Percentiles rank a stretch among this genome's conserved stretches.
phyloP scores from a whole-genome alignment of 768 basidiomycete genomes.

The Lactarius hatsudake region DNA sequence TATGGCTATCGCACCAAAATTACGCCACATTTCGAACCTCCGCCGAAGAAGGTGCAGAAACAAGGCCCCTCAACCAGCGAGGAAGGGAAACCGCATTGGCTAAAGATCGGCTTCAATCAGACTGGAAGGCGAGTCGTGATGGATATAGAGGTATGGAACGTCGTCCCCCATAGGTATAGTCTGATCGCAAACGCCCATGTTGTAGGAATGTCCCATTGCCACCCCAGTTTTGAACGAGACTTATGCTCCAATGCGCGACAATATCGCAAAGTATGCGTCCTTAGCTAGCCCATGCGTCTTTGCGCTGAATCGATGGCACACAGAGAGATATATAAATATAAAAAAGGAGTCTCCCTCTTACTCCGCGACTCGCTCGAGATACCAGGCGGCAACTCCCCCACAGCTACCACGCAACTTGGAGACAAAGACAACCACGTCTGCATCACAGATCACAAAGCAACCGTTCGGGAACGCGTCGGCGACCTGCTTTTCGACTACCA shows the following conservation, averaged over 20 bases:
- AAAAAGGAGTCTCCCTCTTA: slow-evolving; percentile 84
- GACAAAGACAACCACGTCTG: slow-evolving; percentile 62
- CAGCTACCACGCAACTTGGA: slow-evolving; percentile 27
- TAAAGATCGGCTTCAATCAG: slow-evolving; percentile 87
- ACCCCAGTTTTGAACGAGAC: slow-evolving; percentile 75
- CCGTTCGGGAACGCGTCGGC: slow-evolving; percentile 83
- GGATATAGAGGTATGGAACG: slow-evolving; percentile 78
- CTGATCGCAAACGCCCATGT: not conserved
- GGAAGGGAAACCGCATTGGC: slow-evolving; percentile 55
- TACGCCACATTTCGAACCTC: slow-evolving; percentile 91
- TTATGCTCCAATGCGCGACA: slow-evolving; percentile 55
- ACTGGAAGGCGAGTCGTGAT: slow-evolving; percentile 70
- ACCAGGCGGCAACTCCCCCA: slow-evolving; percentile 30
- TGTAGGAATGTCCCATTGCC: slow-evolving; percentile 90
- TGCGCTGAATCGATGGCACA: not conserved
- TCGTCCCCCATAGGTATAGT: not conserved
- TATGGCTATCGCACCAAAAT: slow-evolving; percentile 96
- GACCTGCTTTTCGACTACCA: slow-evolving; percentile 78
- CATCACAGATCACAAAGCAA: slow-evolving; percentile 76
- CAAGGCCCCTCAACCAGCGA: slow-evolving; percentile 25
- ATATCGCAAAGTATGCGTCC: slow-evolving; percentile 60
- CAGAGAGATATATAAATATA: slow-evolving; percentile 79
- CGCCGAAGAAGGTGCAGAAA: slow-evolving; percentile 45
- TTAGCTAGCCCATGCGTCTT: not conserved
- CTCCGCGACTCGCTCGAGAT: slow-evolving; percentile 77